These are phyloP conservation scores for Cornus kousa DNA, from an alignment of 148 eudicot species.

Conservation along the genomic window DNA sequence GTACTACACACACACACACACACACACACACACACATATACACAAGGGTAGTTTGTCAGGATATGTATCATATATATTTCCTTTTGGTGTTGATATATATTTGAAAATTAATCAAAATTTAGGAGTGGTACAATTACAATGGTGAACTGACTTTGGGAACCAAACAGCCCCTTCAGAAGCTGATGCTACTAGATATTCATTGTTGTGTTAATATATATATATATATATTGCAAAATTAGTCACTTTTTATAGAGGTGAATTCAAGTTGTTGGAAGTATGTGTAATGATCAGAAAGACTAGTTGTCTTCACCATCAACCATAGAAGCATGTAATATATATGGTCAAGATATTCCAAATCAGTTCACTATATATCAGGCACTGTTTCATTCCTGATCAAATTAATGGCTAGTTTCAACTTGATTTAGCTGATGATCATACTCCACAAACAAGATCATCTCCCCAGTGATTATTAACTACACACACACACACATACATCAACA, in stretches of 20 bases:
- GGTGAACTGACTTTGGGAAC: not conserved
- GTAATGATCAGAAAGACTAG: conserved; percentile 4
- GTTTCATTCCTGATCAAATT: conserved; percentile 9
- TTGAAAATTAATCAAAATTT: not conserved
- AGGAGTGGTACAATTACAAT: not conserved
- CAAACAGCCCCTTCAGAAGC: not conserved
- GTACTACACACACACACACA: too few relatives aligned
- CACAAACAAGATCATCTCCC: not conserved
- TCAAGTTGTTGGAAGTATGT: conserved; percentile 7
- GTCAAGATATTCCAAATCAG: not conserved
- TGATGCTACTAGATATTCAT: not conserved
- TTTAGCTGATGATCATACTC: conserved; percentile 1
- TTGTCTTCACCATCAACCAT: not conserved
- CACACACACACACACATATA: too few relatives aligned
- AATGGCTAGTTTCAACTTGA: conserved; percentile 4
- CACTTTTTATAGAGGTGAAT: conserved; percentile 4
- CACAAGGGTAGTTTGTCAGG: too few relatives aligned
- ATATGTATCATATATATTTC: too few relatives aligned
- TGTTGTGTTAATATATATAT: not conserved
- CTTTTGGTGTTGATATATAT: too few relatives aligned
- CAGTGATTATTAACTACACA: not conserved
- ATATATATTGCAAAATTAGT: not conserved
- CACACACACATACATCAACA: not conserved
- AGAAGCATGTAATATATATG: not conserved
- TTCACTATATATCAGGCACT: not conserved